Evolutionary conservation across 257 asterid species (phyloP), one percentile per base, ranked within the genome.

Genomic region (Gentiana straminea): DNA sequence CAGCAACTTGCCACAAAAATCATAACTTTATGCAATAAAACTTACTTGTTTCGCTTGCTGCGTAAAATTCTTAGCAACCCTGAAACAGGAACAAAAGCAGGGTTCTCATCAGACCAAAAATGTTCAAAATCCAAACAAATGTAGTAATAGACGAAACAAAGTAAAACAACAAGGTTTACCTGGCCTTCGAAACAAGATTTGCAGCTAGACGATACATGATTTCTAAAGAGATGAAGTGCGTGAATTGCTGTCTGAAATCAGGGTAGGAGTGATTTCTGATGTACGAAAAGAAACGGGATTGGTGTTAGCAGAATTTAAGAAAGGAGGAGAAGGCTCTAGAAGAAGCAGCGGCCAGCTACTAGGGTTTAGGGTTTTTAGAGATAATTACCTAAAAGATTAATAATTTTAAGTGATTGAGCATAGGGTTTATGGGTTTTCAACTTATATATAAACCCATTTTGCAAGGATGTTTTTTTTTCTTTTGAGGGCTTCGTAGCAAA

Each of bases 121-220:
- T 5, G 45, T 51, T 24, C 2, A 41, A 33, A 33, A 15, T 46
- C 47, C 13, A 33, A 51, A 2, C 13, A 15, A 15, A 13, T 37
- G 2, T 59, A 13, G 7, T 7, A 47, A 50, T 4, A 7, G 2
- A 48, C 1, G 5, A 49, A 35, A 35, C 3, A 37, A 54, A 7
- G 53, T 13, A 34, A 57, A 7, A 13, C 49, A 0, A 11, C 1
- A 32, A 0, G 33, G 45, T 48, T n/a, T 64, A 81, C 84, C 82
- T 81, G 72, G 87, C 78, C 64, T 81, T 86, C 15, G 93, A 78
- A 44, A 86, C 97, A 60, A 90, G 81, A 77, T 86, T 86, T 51
- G 94, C 90, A 49, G 86, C 93, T 63, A 80, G 82, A 13, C 97
- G 84, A 62, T 90, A 80, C 97, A 90, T 90, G 44, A 10, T 68